Percentiles rank a stretch among this genome's conserved stretches.
Evolutionary conservation across 208 protist species (phyloP).

Genomic region (Vickermania spadyakhi): DNA sequence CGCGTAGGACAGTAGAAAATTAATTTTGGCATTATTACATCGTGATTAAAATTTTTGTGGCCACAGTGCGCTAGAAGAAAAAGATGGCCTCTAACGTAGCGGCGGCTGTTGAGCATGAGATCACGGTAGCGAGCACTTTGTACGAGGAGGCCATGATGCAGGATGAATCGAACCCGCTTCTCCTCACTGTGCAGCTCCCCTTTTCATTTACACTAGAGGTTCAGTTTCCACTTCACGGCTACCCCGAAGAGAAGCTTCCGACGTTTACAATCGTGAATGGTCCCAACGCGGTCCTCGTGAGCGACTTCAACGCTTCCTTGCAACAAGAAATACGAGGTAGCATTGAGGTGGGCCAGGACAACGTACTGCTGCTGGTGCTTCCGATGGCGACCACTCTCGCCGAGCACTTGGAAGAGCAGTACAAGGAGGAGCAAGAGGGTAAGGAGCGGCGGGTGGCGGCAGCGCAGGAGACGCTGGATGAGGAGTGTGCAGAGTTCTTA

Average conservation of each 20-base stretch:
- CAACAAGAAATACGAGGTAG: slow-evolving; percentile 35
- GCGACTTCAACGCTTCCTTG: slow-evolving; percentile 26
- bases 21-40: too few species aligned
- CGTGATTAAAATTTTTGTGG: too few species aligned
- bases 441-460: slow-evolving; percentile 12
- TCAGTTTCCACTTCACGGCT: slow-evolving; percentile 39
- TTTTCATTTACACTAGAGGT: slow-evolving; percentile 62
- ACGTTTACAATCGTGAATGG: slow-evolving; percentile 32
- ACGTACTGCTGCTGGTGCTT: slow-evolving; percentile 46
- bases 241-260: slow-evolving; percentile 51
- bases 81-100: background rate
- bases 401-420: slow-evolving; percentile 40
- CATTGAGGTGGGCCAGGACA: slow-evolving; percentile 32
- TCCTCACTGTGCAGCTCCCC: slow-evolving; percentile 41
- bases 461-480: slow-evolving; percentile 11
- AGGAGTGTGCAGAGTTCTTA: slow-evolving; percentile 9
- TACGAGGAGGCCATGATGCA: slow-evolving; percentile 49
- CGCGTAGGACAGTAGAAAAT: too few species aligned
- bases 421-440: slow-evolving; percentile 21
- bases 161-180: slow-evolving; percentile 16
- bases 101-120: slow-evolving; percentile 32
- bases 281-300: slow-evolving; percentile 47
- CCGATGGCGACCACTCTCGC: slow-evolving; percentile 30
- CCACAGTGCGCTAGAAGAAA: too few species aligned
- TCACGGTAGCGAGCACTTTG: slow-evolving; percentile 60